Evolutionary conservation across 495 filamentous ascomycete genomes (phyloP), one percentile per base, ranked within the genome.

Genomic region (Penicillium antarcticum): DNA sequence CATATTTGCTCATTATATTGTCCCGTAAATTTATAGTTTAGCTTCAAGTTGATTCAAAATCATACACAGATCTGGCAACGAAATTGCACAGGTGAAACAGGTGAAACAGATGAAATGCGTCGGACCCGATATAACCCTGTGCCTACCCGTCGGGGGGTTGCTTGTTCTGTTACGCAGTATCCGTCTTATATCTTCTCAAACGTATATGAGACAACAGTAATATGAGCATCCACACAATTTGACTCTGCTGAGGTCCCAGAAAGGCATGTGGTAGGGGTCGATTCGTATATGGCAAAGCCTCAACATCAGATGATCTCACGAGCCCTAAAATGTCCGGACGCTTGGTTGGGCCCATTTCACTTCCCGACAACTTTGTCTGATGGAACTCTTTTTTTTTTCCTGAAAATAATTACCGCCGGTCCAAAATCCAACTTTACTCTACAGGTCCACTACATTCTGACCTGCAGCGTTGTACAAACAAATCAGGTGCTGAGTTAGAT

Each of bases 401-500:
- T 52, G 52, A 59, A 13, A 33, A 37, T 32, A 18, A 17, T 56
- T 36, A 24, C 42, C 29, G 53, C 49, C 34, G 34, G 58, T 49
- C 52, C 31, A 26, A 42, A 49, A 48, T 47, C 10, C 31, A 64
- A 62, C 55, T 17, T 42, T 38, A 42, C 11, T 11, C 36, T 21
- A 48, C 39, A 51, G 24, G 14, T 44, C 44, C 47, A 53, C 41
- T 60, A 44, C 14, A 41, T 47, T 5, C 44, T 43, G 39, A 33
- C 29, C 39, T 45, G 36, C 38, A 53, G 34, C 43, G 61, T 64
- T 35, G 45, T 43, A 64, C 58, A 50, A 54, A 55, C 51, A 48
- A 38, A 56, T 64, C 58, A 62, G 61, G 61, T 59, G 62, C 55
- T 44, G 52, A 61, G 45, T 50, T 50, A 55, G 51, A 41, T 18